Percentiles rank a stretch among this genome's conserved stretches.
Conservation (phyloP, 2,329 filamentous ascomycete species). For the Stachybotrys chlorohalonatus region DNA sequence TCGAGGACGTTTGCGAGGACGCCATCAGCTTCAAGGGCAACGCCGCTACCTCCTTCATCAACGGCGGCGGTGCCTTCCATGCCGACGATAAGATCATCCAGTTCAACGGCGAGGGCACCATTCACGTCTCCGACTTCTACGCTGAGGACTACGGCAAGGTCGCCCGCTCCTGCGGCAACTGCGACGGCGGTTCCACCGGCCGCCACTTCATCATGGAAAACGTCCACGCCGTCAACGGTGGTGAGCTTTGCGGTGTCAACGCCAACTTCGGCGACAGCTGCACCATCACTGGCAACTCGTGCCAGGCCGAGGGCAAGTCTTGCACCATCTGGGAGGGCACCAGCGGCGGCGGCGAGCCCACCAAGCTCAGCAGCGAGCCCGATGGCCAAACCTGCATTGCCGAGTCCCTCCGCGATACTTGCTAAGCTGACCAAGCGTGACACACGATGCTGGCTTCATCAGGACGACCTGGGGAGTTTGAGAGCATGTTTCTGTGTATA, state of each 20-base stretch:
- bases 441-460: too few species aligned
- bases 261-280: conserved; percentile 22
- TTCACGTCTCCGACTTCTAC: conserved; percentile 30
- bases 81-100: conserved; percentile 37
- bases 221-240: conserved; percentile 26
- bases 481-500: too few species aligned
- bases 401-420: neutral
- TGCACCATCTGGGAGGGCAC: conserved; percentile 1
- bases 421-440: neutral
- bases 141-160: conserved; percentile 37
- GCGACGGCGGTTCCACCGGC: conserved; percentile 19
- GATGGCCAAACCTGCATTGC: neutral
- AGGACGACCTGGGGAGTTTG: too few species aligned
- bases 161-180: conserved; percentile 16
- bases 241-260: conserved; percentile 33
- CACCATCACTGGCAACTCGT: neutral
- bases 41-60: conserved; percentile 25
- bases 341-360: neutral
- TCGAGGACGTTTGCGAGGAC: conserved; percentile 29
- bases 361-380: neutral
- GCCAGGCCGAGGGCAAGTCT: neutral
- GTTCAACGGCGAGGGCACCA: conserved; percentile 36
- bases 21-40: conserved; percentile 22
- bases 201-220: conserved; percentile 35
- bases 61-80: conserved; percentile 33